These are phyloP conservation scores for Polygonum maritimum DNA, from an alignment of 148 eudicot species.

Conservation along the genomic window DNA sequence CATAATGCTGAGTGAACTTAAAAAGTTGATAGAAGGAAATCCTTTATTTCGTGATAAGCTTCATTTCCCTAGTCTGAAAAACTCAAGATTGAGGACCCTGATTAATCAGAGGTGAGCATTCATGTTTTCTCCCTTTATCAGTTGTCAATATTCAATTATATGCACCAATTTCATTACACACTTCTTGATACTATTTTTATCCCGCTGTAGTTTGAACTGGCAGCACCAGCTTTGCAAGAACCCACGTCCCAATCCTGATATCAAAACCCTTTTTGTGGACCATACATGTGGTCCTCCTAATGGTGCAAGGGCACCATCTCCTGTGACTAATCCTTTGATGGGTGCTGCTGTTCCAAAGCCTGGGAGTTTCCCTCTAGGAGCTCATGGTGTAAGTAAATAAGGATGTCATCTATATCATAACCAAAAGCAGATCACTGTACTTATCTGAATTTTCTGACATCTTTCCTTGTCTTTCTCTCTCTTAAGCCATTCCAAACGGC, in stretches of 20 bases:
- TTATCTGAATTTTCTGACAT: constrained; percentile 13
- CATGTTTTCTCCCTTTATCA: neutral
- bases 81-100: constrained; percentile 67
- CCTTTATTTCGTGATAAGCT: constrained; percentile 83
- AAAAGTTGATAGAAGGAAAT: constrained; percentile 84
- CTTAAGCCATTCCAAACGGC: constrained; percentile 69
- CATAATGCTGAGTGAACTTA: constrained; percentile 70
- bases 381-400: constrained; percentile 65
- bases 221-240: constrained; percentile 94
- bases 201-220: constrained; percentile 72
- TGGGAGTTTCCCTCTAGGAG: constrained; percentile 70
- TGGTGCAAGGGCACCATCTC: constrained; percentile 83
- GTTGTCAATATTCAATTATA: neutral
- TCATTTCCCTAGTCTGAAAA: constrained; percentile 63
- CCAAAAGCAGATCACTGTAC: neutral
- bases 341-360: constrained; percentile 59
- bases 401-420: neutral
- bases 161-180: neutral
- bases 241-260: constrained; percentile 85
- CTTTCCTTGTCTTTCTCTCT: constrained; percentile 3
- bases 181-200: constrained; percentile 14
- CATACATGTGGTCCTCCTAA: constrained; percentile 89
- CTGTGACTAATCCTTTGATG: constrained; percentile 70
- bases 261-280: constrained; percentile 85
- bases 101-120: constrained; percentile 66